Evolutionary conservation across 371 early-diverging fungal genomes (phyloP).

Genomic region (Racocetra persica): DNA sequence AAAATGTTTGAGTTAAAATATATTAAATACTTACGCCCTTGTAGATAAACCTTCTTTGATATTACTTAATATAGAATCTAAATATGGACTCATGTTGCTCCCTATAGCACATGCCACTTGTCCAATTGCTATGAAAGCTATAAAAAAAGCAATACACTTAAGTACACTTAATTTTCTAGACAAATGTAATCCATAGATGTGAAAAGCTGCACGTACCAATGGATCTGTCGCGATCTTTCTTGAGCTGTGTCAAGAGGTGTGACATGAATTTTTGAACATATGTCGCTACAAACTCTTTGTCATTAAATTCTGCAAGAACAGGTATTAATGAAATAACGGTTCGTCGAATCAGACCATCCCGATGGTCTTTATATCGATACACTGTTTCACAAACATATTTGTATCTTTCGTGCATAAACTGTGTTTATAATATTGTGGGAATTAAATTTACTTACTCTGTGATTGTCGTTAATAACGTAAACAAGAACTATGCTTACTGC

Average conservation of each 20-base stretch:
- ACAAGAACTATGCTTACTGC: conserved; percentile 61
- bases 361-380: conserved; percentile 80
- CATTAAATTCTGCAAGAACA: conserved; percentile 83
- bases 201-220: conserved; percentile 53
- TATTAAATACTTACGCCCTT: conserved; percentile 44
- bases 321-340: conserved; percentile 89
- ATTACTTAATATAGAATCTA: conserved; percentile 75
- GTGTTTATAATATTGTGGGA: conserved; percentile 24
- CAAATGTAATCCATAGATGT: too few species aligned
- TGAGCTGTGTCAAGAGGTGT: conserved; percentile 78
- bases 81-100: conserved; percentile 81
- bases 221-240: conserved; percentile 80
- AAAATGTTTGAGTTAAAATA: conserved; percentile 1
- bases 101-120: conserved; percentile 85
- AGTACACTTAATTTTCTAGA: not conserved
- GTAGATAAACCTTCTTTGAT: conserved; percentile 76
- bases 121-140: conserved; percentile 87
- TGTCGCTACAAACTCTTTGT: conserved; percentile 74
- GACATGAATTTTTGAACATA: conserved; percentile 80
- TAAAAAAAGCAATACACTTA: not conserved
- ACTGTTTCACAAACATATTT: conserved; percentile 80
- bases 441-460: not conserved
- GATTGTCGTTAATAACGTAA: not conserved
- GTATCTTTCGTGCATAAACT: conserved; percentile 89
- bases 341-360: conserved; percentile 81